phyloP scores from a whole-genome alignment of 2,329 filamentous ascomycete species.

The Colletotrichum sp. region DNA sequence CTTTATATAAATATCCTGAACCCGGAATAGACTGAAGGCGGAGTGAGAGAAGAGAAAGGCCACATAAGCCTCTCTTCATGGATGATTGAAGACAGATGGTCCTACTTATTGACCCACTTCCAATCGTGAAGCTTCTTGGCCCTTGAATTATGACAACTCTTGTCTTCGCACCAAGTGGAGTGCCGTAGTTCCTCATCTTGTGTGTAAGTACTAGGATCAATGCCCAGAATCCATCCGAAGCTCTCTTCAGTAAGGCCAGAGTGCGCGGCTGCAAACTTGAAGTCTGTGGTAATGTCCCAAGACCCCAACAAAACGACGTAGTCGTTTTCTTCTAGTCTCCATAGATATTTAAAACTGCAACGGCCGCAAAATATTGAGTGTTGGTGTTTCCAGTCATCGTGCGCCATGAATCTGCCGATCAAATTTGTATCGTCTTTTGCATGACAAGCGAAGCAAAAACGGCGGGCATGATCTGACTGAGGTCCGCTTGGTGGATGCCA shows the following conservation, averaged over 20 bases:
- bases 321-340: not conserved
- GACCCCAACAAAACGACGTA: not conserved
- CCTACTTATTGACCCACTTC: not conserved
- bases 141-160: not conserved
- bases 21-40: not conserved
- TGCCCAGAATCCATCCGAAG: not conserved
- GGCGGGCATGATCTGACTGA: not conserved
- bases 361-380: not conserved
- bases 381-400: not conserved
- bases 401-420: not conserved
- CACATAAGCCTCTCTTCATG: not conserved
- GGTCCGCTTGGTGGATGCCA: not conserved
- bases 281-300: not conserved
- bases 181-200: not conserved
- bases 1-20: not conserved
- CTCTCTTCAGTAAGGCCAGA: not conserved
- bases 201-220: not conserved
- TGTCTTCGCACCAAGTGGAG: not conserved
- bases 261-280: not conserved
- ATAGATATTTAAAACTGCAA: not conserved
- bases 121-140: not conserved
- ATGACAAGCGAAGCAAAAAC: not conserved
- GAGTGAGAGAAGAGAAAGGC: fast-evolving
- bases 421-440: not conserved
- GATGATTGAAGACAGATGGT: not conserved